Percentiles rank a stretch among this genome's conserved stretches.
These are phyloP conservation scores for Malassezia arunalokei DNA, from an alignment of 1,284 basidiomycete species.

Conservation along the genomic window DNA sequence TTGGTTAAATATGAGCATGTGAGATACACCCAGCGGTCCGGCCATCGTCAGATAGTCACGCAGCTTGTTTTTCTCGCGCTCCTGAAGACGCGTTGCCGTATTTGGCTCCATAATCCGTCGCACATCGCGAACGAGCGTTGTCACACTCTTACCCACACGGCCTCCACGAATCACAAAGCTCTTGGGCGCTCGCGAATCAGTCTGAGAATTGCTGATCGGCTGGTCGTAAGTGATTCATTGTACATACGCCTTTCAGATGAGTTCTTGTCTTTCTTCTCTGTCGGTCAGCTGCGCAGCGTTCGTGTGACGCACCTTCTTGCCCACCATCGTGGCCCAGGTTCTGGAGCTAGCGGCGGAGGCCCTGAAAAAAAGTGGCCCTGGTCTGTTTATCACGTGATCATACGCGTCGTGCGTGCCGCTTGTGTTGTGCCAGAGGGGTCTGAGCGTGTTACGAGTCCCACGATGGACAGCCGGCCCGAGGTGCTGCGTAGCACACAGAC, in stretches of 20 bases:
- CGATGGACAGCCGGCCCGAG: slow-evolving; percentile 2
- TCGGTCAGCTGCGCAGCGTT: too few species aligned
- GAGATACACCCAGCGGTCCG: slow-evolving; percentile 78
- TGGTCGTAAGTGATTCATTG: background rate
- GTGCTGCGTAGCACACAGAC: slow-evolving; percentile 1
- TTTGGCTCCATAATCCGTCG: slow-evolving; percentile 96
- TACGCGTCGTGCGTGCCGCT: too few species aligned
- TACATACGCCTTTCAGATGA: slow-evolving; percentile 30
- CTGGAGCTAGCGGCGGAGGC: too few species aligned
- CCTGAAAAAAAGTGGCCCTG: too few species aligned
- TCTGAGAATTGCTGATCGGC: slow-evolving; percentile 25
- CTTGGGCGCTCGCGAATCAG: slow-evolving; percentile 48
- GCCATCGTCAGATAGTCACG: slow-evolving; percentile 90
- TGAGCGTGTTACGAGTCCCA: background rate
- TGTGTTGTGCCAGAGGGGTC: background rate
- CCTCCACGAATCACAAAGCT: slow-evolving; percentile 84
- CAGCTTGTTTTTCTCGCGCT: slow-evolving; percentile 79
- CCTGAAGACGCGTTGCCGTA: slow-evolving; percentile 82
- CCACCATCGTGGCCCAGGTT: too few species aligned
- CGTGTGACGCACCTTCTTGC: too few species aligned
- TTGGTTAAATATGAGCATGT: slow-evolving; percentile 68
- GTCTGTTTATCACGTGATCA: too few species aligned
- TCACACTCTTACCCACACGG: slow-evolving; percentile 71
- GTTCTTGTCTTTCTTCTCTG: slow-evolving; percentile 38
- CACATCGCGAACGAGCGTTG: slow-evolving; percentile 78